Evolutionary conservation across 768 basidiomycete species (phyloP).

Genomic region (Brasilioporus rufonigricans): DNA sequence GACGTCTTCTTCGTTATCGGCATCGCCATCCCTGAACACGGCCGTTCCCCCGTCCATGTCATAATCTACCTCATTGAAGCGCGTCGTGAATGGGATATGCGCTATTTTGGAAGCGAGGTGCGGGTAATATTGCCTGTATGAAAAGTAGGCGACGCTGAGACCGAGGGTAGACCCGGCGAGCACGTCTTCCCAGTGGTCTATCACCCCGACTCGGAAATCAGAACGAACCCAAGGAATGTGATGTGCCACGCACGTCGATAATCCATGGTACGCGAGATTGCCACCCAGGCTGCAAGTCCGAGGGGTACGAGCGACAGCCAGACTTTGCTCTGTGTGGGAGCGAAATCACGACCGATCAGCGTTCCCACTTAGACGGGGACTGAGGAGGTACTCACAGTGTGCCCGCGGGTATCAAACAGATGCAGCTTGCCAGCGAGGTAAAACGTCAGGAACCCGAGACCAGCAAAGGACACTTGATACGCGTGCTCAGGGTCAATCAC

Average conservation of each 20-base stretch:
- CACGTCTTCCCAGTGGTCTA: slow-evolving; percentile 93
- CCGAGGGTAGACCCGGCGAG: slow-evolving; percentile 76
- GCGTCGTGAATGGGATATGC: slow-evolving; percentile 69
- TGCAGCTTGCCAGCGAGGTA: slow-evolving; percentile 92
- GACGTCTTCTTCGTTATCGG: slow-evolving; percentile 13
- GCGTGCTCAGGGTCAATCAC: not conserved
- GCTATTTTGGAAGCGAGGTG: slow-evolving; percentile 51
- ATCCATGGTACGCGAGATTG: slow-evolving; percentile 90
- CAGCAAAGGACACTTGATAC: slow-evolving; percentile 78
- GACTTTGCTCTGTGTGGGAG: slow-evolving; percentile 58
- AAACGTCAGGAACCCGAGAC: slow-evolving; percentile 83
- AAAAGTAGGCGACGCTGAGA: slow-evolving; percentile 64
- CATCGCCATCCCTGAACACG: slow-evolving; percentile 11
- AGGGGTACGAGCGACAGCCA: slow-evolving; percentile 82
- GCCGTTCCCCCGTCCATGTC: not conserved
- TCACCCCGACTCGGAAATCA: not conserved
- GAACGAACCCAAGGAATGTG: not conserved
- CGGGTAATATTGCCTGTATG: slow-evolving; percentile 84
- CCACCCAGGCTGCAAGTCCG: slow-evolving; percentile 67
- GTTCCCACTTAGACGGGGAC: not conserved
- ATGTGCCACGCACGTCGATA: slow-evolving; percentile 64
- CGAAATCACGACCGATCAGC: not conserved
- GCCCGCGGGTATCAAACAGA: slow-evolving; percentile 78
- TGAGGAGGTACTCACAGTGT: slow-evolving; percentile 45
- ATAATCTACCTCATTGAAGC: slow-evolving; percentile 38